These are phyloP conservation scores for Dalbergia cochinchinensis DNA, from an alignment of 306 rosid species.

Conservation along the genomic window DNA sequence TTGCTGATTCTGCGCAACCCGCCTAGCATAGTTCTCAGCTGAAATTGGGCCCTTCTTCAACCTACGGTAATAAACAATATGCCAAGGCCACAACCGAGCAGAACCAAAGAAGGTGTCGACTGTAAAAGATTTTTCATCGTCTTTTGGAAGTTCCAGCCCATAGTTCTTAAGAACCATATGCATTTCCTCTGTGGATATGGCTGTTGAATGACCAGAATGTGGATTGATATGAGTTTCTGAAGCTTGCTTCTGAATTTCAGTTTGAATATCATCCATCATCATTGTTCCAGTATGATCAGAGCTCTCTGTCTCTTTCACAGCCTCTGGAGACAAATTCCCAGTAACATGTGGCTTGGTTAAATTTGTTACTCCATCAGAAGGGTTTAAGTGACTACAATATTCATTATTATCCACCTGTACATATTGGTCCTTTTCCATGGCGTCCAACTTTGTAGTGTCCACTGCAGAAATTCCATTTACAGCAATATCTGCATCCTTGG, in stretches of 20 bases:
- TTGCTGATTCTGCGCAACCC: conserved; percentile 75
- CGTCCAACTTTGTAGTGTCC: conserved; percentile 37
- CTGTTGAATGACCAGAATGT: conserved; percentile 46
- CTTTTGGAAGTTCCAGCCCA: conserved; percentile 62
- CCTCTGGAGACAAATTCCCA: conserved; percentile 46
- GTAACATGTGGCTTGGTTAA: conserved; percentile 41
- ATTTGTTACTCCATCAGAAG: conserved; percentile 42
- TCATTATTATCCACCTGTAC: conserved; percentile 43
- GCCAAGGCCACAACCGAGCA: conserved; percentile 83
- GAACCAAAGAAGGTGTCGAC: conserved; percentile 61
- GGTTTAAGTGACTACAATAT: conserved; percentile 5
- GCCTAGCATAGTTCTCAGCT: conserved; percentile 64
- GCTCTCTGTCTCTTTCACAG: conserved; percentile 36
- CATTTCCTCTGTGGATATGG: conserved; percentile 63
- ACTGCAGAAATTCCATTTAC: conserved; percentile 45
- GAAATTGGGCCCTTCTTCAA: conserved; percentile 74
- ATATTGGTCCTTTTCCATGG: conserved; percentile 42
- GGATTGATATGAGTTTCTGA: conserved; percentile 43
- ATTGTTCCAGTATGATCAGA: conserved; percentile 39
- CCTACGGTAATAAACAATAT: conserved; percentile 70
- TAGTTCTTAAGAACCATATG: conserved; percentile 62
- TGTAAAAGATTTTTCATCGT: conserved; percentile 48
- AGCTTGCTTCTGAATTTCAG: conserved; percentile 39
- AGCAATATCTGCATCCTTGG: conserved; percentile 7
- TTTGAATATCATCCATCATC: conserved; percentile 40